Evolutionary conservation across 257 asterid genomes (phyloP), one percentile per base, ranked within the genome.

Genomic region (Leptodermis oblonga): DNA sequence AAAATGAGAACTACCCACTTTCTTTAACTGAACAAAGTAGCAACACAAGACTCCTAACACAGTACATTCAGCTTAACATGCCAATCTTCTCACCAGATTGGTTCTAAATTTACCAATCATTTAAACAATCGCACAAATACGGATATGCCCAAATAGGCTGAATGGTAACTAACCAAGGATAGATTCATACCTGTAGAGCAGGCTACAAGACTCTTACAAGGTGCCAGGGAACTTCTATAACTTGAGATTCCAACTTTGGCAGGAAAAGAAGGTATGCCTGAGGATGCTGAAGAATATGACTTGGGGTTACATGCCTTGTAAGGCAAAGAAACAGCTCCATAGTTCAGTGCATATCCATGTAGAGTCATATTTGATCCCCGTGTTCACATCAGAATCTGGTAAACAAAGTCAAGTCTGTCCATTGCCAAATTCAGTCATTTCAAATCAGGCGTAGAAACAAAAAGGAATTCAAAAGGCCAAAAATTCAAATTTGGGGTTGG

Each of bases 301-400:
- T 76, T 72, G 52, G 71, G 76, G 62, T 43, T 67, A 70, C 79
- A 69, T 74, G 78, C 61, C 62, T 60, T 77, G 63, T 52, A 77
- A 62, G 88, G 52, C 76, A 61, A 52, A 70, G 68, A 73, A 48
- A 73, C 63, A 71, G 73, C 79, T 70, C 84, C 83, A 80, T 82
- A 62, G 63, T 69, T 83, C 65, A 70, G 64, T 60, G 64, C 73
- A 73, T 84, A 76, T 30, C 90, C 92, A 67, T 69, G 79, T 3
- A 84, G 78, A 83, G 72, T 79, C 94, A 90, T 86, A 74, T 77
- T 84, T 76, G 69, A 78, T 63, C 80, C 54, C 65, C 53, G n/a
- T 51, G 31, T 71, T 39, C 70, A 74, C 66, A 17, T 62, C 74
- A 39, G 37, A 25, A 20, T 39, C 59, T 48, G 22, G 7, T 23